Percentiles rank a stretch among this genome's conserved stretches.
These are phyloP conservation scores for Sporothrix curviconia DNA, from an alignment of 2,329 filamentous ascomycete species.

Conservation along the genomic window DNA sequence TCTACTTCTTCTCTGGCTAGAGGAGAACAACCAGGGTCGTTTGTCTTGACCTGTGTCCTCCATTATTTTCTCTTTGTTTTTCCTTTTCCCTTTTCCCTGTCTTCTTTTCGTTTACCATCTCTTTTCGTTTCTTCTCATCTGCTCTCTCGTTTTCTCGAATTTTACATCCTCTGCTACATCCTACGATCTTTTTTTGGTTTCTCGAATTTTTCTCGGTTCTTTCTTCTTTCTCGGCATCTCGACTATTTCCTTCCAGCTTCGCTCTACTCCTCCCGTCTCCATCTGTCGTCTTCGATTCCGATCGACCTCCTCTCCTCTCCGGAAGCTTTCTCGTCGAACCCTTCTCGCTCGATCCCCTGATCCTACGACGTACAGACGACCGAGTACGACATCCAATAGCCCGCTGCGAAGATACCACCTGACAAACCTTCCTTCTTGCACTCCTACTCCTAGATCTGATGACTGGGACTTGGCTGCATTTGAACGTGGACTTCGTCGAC, in stretches of 20 bases:
- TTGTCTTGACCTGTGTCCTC: conserved; percentile 1
- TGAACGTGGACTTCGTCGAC: conserved; percentile 13
- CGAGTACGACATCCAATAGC: background rate
- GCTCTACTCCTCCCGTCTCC: background rate
- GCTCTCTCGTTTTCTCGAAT: background rate
- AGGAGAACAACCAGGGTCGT: background rate
- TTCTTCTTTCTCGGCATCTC: conserved; percentile 4
- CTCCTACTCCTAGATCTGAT: conserved; percentile 5
- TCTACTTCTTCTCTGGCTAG: conserved; percentile 4
- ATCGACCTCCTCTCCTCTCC: background rate
- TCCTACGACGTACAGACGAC: background rate
- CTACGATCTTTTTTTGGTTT: background rate
- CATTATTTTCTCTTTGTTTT: background rate
- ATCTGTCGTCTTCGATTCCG: background rate
- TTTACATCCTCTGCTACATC: too few species aligned
- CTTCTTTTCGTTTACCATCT: background rate
- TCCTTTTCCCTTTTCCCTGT: background rate
- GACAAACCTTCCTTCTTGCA: too few species aligned
- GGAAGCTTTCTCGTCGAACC: background rate
- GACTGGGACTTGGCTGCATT: conserved; percentile 5
- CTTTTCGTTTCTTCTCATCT: background rate
- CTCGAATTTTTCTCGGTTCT: background rate
- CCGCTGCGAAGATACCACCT: too few species aligned
- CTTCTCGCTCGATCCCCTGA: background rate
- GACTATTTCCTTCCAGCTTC: background rate